Conservation (phyloP, 768 basidiomycete genomes). For the Suillus alpinus region DNA sequence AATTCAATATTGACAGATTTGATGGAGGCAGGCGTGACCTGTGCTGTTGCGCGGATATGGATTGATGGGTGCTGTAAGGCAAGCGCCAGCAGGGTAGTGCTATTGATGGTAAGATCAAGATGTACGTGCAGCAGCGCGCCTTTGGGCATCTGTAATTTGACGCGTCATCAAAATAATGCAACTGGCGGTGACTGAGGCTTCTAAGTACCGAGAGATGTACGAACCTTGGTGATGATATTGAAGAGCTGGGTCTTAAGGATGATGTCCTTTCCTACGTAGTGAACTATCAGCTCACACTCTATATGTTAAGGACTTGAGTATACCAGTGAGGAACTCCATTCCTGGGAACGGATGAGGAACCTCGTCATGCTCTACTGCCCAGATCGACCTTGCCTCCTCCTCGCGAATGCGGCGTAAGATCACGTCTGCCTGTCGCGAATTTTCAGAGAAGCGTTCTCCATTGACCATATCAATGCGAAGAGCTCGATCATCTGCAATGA, state of each 20-base stretch:
- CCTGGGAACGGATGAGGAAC: constrained; percentile 69
- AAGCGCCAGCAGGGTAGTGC: constrained; percentile 45
- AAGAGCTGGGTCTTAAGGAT: constrained; percentile 65
- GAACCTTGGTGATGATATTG: constrained; percentile 56
- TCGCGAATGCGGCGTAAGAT: constrained; percentile 54
- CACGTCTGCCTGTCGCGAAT: constrained; percentile 49
- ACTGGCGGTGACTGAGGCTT: background rate
- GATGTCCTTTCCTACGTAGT: constrained; percentile 43
- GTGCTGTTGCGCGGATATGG: constrained; percentile 50
- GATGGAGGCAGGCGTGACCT: constrained; percentile 42
- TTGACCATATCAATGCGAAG: constrained; percentile 42
- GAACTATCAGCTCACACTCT: background rate
- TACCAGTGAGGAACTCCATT: constrained; percentile 76
- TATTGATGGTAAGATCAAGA: constrained; percentile 70
- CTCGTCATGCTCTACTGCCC: constrained; percentile 51
- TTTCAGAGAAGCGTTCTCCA: constrained; percentile 1
- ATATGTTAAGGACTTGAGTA: constrained; percentile 5
- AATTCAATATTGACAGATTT: constrained; percentile 50
- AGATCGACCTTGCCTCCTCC: constrained; percentile 54
- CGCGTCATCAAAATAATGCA: background rate
- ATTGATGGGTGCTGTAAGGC: constrained; percentile 57
- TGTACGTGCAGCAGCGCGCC: constrained; percentile 74
- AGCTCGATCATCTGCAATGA: constrained; percentile 43
- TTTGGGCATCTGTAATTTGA: constrained; percentile 60
- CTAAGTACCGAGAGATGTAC: background rate